phyloP scores from a whole-genome alignment of 306 rosid species.

The Gynostemma pentaphyllum region DNA sequence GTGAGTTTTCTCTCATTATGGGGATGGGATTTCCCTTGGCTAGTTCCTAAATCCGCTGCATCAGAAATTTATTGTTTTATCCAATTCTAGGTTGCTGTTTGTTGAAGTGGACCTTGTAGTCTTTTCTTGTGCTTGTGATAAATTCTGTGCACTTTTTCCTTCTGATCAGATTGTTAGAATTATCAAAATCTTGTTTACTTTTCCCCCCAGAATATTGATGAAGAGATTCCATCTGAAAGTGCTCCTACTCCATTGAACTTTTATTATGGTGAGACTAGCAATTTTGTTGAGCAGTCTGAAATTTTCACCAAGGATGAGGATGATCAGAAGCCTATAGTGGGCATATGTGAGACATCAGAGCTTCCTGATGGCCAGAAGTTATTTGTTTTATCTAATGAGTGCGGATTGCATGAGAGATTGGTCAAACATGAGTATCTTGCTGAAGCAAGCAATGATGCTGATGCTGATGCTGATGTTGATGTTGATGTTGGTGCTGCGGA shows the following conservation, averaged over 20 bases:
- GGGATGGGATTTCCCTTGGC: too few species aligned
- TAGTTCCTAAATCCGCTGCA: too few species aligned
- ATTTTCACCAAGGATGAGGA: slow-evolving; percentile 25
- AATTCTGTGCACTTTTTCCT: neutral
- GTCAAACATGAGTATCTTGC: slow-evolving; percentile 28
- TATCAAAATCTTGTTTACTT: neutral
- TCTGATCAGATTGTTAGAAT: neutral
- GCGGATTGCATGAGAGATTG: slow-evolving; percentile 15
- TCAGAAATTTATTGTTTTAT: neutral
- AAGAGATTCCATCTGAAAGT: slow-evolving; percentile 13
- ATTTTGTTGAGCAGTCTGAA: slow-evolving; percentile 26
- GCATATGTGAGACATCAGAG: slow-evolving; percentile 17
- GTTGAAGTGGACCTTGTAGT: neutral
- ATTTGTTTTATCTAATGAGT: slow-evolving; percentile 22
- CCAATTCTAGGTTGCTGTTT: neutral
- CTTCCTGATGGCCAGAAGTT: slow-evolving; percentile 14
- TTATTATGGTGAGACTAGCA: slow-evolving; percentile 54
- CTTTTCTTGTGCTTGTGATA: neutral
- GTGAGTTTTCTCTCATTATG: too few species aligned
- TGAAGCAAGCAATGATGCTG: slow-evolving; percentile 18
- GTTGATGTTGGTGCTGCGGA: slow-evolving; percentile 14
- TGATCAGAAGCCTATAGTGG: slow-evolving; percentile 28
- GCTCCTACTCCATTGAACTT: slow-evolving; percentile 25
- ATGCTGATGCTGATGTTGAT: slow-evolving; percentile 11
- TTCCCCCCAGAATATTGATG: slow-evolving; percentile 30